Evolutionary conservation across 2,329 filamentous ascomycete genomes (phyloP).

Genomic region (Colletotrichum endophyticum): DNA sequence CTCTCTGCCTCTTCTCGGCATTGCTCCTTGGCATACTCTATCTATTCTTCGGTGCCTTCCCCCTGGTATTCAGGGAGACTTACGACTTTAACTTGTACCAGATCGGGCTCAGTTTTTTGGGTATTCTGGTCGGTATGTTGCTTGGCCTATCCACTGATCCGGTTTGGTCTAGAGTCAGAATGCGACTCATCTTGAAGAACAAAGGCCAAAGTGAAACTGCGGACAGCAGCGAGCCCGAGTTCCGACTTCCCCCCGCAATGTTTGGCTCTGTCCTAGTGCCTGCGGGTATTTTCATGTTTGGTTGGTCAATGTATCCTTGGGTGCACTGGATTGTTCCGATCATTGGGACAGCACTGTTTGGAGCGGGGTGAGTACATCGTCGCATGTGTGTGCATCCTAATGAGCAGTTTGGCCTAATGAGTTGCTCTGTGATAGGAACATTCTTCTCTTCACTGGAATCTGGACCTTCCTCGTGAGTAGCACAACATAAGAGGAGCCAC

Average conservation of each 20-base stretch:
- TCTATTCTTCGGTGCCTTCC: conserved; percentile 89
- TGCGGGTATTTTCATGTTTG: conserved; percentile 85
- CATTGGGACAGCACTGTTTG: conserved; percentile 76
- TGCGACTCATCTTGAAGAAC: conserved; percentile 59
- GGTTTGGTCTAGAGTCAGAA: conserved; percentile 68
- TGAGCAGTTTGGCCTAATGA: background rate
- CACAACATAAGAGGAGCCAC: background rate
- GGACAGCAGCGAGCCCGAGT: conserved; percentile 81
- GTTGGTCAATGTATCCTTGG: conserved; percentile 77
- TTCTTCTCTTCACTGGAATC: conserved; percentile 81
- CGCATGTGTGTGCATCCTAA: background rate
- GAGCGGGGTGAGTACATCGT: conserved; percentile 62
- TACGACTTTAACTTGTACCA: conserved; percentile 83
- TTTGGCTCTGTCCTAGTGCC: conserved; percentile 79
- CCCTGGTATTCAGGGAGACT: conserved; percentile 75
- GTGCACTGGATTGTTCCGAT: conserved; percentile 81
- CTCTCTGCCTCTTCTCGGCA: conserved; percentile 81
- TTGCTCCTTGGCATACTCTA: conserved; percentile 88
- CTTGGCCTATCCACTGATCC: conserved; percentile 65
- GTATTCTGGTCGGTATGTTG: conserved; percentile 72
- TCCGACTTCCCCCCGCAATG: conserved; percentile 78
- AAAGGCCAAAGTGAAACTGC: conserved; percentile 53
- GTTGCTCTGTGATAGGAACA: conserved; percentile 53
- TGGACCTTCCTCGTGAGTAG: conserved; percentile 83
- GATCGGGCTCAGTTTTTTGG: conserved; percentile 78